These are phyloP conservation scores for Chaetomium fimeti DNA, from an alignment of 495 filamentous ascomycete species.

Conservation along the genomic window DNA sequence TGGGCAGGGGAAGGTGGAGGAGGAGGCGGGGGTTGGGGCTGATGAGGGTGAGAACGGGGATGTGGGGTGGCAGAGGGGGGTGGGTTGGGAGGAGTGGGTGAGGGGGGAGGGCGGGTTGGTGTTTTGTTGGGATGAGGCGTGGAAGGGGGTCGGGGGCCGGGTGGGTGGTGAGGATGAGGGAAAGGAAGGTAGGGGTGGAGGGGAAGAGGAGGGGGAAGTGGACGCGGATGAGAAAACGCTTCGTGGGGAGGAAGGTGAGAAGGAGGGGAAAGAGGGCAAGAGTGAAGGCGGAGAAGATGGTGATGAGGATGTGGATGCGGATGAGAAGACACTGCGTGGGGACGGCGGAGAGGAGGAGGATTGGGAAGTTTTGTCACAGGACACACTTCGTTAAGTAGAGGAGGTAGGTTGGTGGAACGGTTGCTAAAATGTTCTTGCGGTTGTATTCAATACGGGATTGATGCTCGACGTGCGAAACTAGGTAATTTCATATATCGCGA, in stretches of 20 bases:
- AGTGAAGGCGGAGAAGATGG: not conserved
- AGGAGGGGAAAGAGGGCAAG: too few relatives aligned
- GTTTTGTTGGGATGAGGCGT: conserved; percentile 13
- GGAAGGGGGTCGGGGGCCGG: not conserved
- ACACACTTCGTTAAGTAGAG: too few relatives aligned
- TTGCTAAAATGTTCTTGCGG: too few relatives aligned
- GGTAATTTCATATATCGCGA: too few relatives aligned
- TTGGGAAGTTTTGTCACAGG: too few relatives aligned
- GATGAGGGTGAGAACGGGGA: not conserved
- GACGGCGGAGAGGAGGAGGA: too few relatives aligned
- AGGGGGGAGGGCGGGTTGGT: conserved; percentile 2
- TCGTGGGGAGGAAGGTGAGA: too few relatives aligned
- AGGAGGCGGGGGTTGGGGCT: not conserved
- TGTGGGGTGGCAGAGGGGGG: not conserved
- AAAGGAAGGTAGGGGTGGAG: not conserved
- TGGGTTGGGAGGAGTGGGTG: conserved; percentile 9
- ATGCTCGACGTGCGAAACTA: too few relatives aligned
- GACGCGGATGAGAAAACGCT: conserved; percentile 2
- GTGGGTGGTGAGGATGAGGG: not conserved
- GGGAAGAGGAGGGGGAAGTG: not conserved
- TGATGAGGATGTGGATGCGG: not conserved
- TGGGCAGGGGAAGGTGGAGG: conserved; percentile 10
- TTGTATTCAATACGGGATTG: too few relatives aligned
- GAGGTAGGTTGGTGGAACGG: too few relatives aligned
- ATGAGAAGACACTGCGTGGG: not conserved